phyloP scores from a whole-genome alignment of 1,139 yeast species.

The Hyphopichia fennica region DNA sequence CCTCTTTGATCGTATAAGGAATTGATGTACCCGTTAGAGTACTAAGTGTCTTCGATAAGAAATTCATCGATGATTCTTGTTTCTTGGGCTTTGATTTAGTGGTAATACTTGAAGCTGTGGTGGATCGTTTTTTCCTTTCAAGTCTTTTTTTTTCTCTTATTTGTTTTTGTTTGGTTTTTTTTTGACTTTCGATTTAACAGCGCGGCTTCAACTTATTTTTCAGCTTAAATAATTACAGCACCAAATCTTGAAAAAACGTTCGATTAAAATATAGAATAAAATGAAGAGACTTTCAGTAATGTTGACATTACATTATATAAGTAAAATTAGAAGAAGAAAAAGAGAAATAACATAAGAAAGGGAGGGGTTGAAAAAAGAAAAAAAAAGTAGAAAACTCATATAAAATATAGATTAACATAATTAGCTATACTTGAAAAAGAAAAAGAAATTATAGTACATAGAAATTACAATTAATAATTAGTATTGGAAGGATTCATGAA shows the following conservation, averaged over 20 bases:
- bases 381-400: neutral
- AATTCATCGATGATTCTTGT: constrained; percentile 48
- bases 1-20: constrained; percentile 57
- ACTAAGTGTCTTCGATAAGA: constrained; percentile 56
- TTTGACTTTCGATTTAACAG: neutral
- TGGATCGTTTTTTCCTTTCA: no score
- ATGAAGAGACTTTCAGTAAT: no score
- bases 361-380: neutral
- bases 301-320: no score
- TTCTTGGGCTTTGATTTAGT: no score
- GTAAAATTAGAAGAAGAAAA: no score
- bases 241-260: no score
- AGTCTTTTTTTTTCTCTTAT: no score
- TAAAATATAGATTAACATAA: neutral
- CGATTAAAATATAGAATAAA: no score
- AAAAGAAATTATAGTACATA: constrained; percentile 1
- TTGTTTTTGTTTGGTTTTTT: no score
- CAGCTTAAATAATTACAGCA: no score
- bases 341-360: no score
- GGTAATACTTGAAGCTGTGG: neutral
- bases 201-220: neutral
- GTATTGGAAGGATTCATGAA: neutral
- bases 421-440: no score
- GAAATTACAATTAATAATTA: neutral
- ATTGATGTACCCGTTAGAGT: constrained; percentile 54